phyloP scores from a whole-genome alignment of 805 yeast genomes.

The Metschnikowia amazonensis region DNA sequence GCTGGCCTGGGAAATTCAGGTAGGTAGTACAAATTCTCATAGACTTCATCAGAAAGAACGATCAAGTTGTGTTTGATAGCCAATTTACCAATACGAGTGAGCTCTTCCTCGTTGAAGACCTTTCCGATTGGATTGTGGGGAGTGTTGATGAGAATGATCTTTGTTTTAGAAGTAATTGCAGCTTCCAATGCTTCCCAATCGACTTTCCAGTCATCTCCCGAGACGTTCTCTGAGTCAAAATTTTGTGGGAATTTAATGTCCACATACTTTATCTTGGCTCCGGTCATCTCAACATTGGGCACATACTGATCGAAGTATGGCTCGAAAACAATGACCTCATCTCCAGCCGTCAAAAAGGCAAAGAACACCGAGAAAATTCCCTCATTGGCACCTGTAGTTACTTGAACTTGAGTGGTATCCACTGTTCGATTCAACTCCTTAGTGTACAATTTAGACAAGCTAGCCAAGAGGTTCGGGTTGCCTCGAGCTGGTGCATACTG shows the following conservation, averaged over 20 bases:
- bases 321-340: constrained; percentile 93
- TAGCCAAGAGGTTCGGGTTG: constrained; percentile 66
- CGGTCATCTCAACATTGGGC: constrained; percentile 88
- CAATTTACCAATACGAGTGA: constrained; percentile 68
- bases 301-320: constrained; percentile 98
- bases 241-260: constrained; percentile 81
- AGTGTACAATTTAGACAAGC: constrained; percentile 68
- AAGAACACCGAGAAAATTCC: constrained; percentile 84
- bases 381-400: constrained; percentile 97
- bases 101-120: constrained; percentile 73
- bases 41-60: constrained; percentile 90
- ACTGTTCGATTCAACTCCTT: constrained; percentile 59
- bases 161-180: constrained; percentile 72
- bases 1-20: constrained; percentile 78
- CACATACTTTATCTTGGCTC: constrained; percentile 87
- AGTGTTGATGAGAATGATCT: constrained; percentile 81
- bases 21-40: constrained; percentile 80
- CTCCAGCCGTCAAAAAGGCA: constrained; percentile 82
- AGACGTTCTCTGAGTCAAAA: constrained; percentile 56
- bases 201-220: constrained; percentile 84
- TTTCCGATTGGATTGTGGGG: constrained; percentile 98
- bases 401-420: constrained; percentile 59
- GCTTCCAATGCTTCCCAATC: constrained; percentile 73
- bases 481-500: constrained; percentile 95
- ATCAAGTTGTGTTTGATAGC: constrained; percentile 83